Percentiles rank a stretch among this genome's conserved stretches.
These are phyloP conservation scores for Lentinula raphanica DNA, from an alignment of 768 basidiomycete species.

Conservation along the genomic window DNA sequence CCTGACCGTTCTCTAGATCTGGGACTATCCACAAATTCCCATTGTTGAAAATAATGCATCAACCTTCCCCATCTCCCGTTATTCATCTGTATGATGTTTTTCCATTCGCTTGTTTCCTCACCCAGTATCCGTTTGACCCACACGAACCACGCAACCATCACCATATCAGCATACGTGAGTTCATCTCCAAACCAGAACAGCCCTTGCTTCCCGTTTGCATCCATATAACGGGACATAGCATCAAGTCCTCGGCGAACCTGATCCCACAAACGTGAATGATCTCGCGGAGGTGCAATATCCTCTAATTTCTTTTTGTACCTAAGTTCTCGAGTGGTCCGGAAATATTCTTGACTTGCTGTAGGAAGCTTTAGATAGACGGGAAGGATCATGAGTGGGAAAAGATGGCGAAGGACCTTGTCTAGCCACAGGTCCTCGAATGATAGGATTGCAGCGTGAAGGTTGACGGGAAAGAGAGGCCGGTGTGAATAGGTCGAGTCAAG, in stretches of 20 bases:
- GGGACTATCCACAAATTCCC: neutral
- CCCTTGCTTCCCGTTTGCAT: neutral
- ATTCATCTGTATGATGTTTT: neutral
- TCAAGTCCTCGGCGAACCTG: neutral
- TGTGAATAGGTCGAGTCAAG: slow-evolving; percentile 38
- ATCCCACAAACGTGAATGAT: neutral
- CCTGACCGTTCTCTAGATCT: neutral
- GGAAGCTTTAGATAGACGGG: neutral
- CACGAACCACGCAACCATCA: neutral
- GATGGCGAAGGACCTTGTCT: neutral
- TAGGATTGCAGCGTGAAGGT: neutral
- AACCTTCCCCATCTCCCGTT: neutral
- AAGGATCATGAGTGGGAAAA: neutral
- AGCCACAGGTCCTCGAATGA: neutral
- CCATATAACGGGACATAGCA: neutral
- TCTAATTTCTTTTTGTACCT: neutral
- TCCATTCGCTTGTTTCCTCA: neutral
- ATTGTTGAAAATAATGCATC: neutral
- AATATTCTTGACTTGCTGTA: neutral
- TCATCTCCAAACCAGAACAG: neutral
- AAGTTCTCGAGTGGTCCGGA: neutral
- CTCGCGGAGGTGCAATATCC: neutral
- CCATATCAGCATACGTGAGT: neutral
- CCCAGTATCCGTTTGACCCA: neutral
- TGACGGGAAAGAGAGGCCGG: neutral